A percentile compares a stretch with the other conserved stretches of the same genome.
Evolutionary conservation across 176 grass and related monocot species (phyloP).

Genomic region (Chrysopogon serrulatus): DNA sequence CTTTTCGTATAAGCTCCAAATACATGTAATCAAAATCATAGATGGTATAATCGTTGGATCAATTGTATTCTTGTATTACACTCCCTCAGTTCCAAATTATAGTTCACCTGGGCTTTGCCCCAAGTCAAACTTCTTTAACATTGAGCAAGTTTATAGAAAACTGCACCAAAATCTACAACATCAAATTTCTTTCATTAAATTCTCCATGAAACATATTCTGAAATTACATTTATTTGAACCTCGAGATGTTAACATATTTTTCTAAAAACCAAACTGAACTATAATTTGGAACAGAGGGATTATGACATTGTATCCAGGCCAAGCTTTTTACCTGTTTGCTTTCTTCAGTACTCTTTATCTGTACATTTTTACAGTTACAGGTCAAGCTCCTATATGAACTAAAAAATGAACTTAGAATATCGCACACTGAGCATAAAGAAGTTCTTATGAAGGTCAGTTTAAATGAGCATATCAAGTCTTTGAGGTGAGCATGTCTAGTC

Average conservation of each 20-base stretch:
- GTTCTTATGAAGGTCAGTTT: slow-evolving; percentile 49
- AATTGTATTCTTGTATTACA: not conserved
- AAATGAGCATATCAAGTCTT: slow-evolving; percentile 50
- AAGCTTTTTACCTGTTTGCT: not conserved
- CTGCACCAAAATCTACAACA: not conserved
- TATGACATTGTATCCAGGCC: not conserved
- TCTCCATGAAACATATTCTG: not conserved
- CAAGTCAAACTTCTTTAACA: not conserved
- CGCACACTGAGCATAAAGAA: slow-evolving; percentile 57
- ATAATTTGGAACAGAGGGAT: not conserved
- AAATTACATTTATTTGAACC: not conserved
- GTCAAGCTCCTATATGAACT: slow-evolving; percentile 53
- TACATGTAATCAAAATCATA: not conserved
- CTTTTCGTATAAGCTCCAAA: not conserved
- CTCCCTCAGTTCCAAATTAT: not conserved
- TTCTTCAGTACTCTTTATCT: slow-evolving; percentile 17
- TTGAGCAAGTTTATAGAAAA: not conserved
- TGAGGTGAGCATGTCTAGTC: slow-evolving; percentile 44
- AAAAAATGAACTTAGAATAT: slow-evolving; percentile 68
- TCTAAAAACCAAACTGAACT: not conserved
- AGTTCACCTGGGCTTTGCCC: not conserved
- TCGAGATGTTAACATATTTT: not conserved
- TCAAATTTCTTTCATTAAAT: not conserved
- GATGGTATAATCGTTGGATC: not conserved
- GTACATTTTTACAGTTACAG: slow-evolving; percentile 40